Evolutionary conservation across 768 basidiomycete species (phyloP).

Genomic region (Podaxis sp.): DNA sequence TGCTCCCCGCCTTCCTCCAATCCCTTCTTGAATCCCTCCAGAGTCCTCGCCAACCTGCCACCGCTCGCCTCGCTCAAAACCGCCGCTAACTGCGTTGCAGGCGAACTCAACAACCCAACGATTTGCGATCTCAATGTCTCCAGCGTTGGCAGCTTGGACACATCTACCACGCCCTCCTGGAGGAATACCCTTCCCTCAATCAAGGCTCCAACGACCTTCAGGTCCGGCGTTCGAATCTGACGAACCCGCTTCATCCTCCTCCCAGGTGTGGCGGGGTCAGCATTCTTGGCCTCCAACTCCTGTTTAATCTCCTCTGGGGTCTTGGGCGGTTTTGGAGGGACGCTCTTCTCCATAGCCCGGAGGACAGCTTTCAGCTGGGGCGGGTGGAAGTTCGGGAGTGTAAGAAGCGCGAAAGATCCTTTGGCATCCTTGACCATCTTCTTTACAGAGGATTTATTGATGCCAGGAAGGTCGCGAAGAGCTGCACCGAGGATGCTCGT

Average conservation of each 20-base stretch:
- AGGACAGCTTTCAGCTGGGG: conserved; percentile 69
- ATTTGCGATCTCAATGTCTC: conserved; percentile 79
- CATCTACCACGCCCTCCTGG: conserved; percentile 52
- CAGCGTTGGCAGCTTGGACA: conserved; percentile 75
- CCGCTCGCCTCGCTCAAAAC: conserved; percentile 53
- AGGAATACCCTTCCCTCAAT: conserved; percentile 75
- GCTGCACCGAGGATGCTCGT: conserved; percentile 81
- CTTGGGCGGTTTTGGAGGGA: conserved; percentile 57
- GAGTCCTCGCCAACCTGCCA: conserved; percentile 65
- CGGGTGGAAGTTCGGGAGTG: conserved; percentile 66
- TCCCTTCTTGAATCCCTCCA: conserved; percentile 72
- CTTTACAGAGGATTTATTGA: conserved; percentile 46
- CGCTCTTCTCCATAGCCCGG: conserved; percentile 60
- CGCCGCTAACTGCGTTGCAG: conserved; percentile 69
- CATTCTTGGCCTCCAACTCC: conserved; percentile 51
- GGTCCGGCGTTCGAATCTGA: conserved; percentile 56
- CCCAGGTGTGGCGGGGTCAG: conserved; percentile 68
- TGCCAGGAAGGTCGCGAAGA: conserved; percentile 54
- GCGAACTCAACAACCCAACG: conserved; percentile 78
- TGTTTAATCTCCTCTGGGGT: conserved; percentile 50
- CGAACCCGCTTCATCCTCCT: conserved; percentile 60
- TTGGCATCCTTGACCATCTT: conserved; percentile 54
- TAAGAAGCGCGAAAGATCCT: conserved; percentile 66
- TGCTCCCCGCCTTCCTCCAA: conserved; percentile 45
- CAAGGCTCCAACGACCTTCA: conserved; percentile 75